These are phyloP conservation scores for Apiospora marii DNA, from an alignment of 2,329 filamentous ascomycete genomes.

Conservation along the genomic window DNA sequence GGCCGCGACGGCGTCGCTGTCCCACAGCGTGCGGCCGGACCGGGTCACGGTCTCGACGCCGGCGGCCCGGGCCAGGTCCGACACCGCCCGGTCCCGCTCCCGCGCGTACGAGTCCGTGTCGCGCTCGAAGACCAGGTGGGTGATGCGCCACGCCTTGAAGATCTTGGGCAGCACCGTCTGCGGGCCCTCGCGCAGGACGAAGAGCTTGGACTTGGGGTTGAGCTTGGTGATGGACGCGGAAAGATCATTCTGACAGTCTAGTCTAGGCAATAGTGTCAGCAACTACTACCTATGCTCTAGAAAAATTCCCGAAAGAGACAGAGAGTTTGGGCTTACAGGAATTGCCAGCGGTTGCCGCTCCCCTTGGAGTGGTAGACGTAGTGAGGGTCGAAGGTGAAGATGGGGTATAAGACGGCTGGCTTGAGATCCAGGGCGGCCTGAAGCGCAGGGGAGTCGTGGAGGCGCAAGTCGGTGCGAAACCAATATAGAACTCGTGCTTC, in stretches of 20 bases:
- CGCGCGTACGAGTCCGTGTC: conserved; percentile 78
- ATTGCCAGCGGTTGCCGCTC: conserved; percentile 78
- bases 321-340: conserved; percentile 55
- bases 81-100: conserved; percentile 67
- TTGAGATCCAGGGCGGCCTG: conserved; percentile 75
- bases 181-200: conserved; percentile 75
- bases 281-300: neutral
- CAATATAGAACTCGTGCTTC: conserved; percentile 72
- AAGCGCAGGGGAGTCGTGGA: conserved; percentile 80
- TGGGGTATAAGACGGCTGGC: conserved; percentile 73
- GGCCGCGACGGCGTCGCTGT: conserved; percentile 73
- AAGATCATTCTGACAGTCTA: conserved; percentile 78
- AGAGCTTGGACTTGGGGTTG: conserved; percentile 73
- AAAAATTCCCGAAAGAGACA: neutral
- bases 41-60: conserved; percentile 73
- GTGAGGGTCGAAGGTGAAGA: conserved; percentile 84
- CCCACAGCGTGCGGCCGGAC: conserved; percentile 75
- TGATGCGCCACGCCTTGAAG: conserved; percentile 76
- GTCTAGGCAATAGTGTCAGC: conserved; percentile 46
- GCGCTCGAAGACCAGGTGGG: conserved; percentile 80
- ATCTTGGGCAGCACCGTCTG: conserved; percentile 76
- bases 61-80: conserved; percentile 65
- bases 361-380: conserved; percentile 78
- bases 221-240: conserved; percentile 71
- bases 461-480: conserved; percentile 80